These are phyloP conservation scores for Barnettozyma wickerhamii DNA, from an alignment of 805 yeast species.

Conservation along the genomic window DNA sequence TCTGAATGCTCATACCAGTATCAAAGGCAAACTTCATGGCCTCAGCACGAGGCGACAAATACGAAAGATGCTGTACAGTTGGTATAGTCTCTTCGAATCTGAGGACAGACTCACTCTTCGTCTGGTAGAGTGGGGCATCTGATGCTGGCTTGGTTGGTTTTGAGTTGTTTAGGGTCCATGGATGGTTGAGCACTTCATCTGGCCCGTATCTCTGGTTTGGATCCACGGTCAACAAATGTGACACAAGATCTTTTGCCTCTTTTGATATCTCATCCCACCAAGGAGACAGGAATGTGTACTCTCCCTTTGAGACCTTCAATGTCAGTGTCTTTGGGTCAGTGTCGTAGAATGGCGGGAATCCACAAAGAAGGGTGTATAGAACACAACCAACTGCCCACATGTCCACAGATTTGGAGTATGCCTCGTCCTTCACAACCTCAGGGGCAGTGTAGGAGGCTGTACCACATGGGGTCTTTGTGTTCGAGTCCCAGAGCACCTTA, in stretches of 20 bases:
- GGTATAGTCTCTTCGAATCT: constrained; percentile 28
- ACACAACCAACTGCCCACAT: constrained; percentile 99
- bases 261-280: constrained; percentile 89
- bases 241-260: constrained; percentile 85
- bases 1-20: constrained; percentile 78
- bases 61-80: constrained; percentile 4
- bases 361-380: constrained; percentile 86
- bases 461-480: constrained; percentile 97
- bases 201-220: constrained; percentile 78
- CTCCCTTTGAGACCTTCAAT: constrained; percentile 64
- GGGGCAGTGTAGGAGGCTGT: constrained; percentile 99
- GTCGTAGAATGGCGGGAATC: constrained; percentile 96
- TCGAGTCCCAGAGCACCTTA: constrained; percentile 72
- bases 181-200: constrained; percentile 75
- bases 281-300: constrained; percentile 67
- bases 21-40: constrained; percentile 85
- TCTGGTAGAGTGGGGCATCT: constrained; percentile 31
- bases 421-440: constrained; percentile 91
- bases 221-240: constrained; percentile 74
- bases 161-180: constrained; percentile 56
- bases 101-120: constrained; percentile 16
- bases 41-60: constrained; percentile 66
- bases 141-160: constrained; percentile 43
- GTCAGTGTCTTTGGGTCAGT: constrained; percentile 68
- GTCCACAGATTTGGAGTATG: constrained; percentile 90